Percentiles rank a stretch among this genome's conserved stretches.
phyloP scores from a whole-genome alignment of 192 early-diverging fungal species.

The Endogone sp. region DNA sequence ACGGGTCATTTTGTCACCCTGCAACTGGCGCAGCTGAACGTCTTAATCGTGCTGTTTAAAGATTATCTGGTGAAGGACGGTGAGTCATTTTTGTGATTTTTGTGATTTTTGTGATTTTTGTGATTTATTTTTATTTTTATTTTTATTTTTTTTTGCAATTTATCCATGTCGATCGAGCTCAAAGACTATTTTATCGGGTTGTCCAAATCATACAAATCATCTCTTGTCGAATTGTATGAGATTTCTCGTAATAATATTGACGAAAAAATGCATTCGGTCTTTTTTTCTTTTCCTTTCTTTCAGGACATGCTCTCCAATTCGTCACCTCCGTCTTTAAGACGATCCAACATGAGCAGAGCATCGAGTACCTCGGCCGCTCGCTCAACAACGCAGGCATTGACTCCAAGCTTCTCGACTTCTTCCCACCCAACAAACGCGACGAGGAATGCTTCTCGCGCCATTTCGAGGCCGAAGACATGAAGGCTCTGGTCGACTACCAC shows the following conservation, averaged over 20 bases:
- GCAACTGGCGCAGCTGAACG: conserved; percentile 64
- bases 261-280: background rate
- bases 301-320: conserved; percentile 79
- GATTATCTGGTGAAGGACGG: conserved; percentile 95
- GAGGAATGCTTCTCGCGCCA: conserved; percentile 86
- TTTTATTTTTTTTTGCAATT: too few relatives aligned
- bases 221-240: too few relatives aligned
- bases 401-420: conserved; percentile 78
- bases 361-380: conserved; percentile 70
- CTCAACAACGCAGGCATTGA: conserved; percentile 73
- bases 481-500: conserved; percentile 79
- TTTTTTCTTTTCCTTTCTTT: background rate
- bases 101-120: too few relatives aligned
- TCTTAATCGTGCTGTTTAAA: conserved; percentile 77
- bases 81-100: conserved; percentile 27
- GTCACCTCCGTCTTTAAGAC: conserved; percentile 78
- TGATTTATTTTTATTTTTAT: too few relatives aligned
- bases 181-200: too few relatives aligned
- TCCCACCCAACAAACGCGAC: conserved; percentile 87
- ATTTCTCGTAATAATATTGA: too few relatives aligned
- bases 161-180: too few relatives aligned
- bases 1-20: conserved; percentile 69
- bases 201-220: background rate
- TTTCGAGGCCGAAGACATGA: conserved; percentile 92
- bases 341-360: conserved; percentile 69